Base-by-base conservation (phyloP, 1,284 basidiomycete genomes). In the Apiotrichum porosum region DNA sequence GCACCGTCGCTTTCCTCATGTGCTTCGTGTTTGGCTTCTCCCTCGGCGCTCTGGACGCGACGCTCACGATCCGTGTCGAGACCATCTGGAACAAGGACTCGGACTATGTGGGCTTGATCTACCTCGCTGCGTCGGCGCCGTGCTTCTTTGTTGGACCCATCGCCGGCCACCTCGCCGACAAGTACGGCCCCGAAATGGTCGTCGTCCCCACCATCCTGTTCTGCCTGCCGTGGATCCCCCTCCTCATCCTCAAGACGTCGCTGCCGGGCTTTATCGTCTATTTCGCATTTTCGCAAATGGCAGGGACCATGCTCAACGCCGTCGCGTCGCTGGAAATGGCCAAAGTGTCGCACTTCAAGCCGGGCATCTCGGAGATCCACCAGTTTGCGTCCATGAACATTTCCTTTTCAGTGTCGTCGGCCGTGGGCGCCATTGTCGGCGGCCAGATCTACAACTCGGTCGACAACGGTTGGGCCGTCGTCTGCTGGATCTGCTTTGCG, bases 41-140 rank as follows among this genome's bases (percentile, higher is more conserved):
- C 26, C 39, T 68, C 33, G 67, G 66, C 23, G 51, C 53, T 18
- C 37, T 64, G 14, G 67, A 70, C 41, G 60, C 68, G 17, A 66
- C 65, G 56, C 71, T 88, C 21, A 82, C 86, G 0, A 68, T 88
- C 12, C 82, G 83, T 56, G 67, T 87, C 30, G 78, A 83, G 56
- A 63, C 65, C 4, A 64, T 80, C 0, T 89, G 83, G 80, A 61
- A 74, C n/a, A 78, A 84, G 47, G 64, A 79, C 54, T 78, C 85
- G 0, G 70, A 74, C 6, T 78, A 79, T 65, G 82, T 87, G 19
- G 86, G 87, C 3, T 61, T 88, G 10, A 78, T 87, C 14, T 86
- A 83, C 63, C 75, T 88, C 40, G 84, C 81, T 9, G 79, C 80
- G n/a, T 79, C 84, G 19, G 71, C 84, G 9, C 86, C 86, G 1